Evolutionary conservation across 2,329 filamentous ascomycete genomes (phyloP), one percentile per base, ranked within the genome.

Genomic region (Fusarium compactum): DNA sequence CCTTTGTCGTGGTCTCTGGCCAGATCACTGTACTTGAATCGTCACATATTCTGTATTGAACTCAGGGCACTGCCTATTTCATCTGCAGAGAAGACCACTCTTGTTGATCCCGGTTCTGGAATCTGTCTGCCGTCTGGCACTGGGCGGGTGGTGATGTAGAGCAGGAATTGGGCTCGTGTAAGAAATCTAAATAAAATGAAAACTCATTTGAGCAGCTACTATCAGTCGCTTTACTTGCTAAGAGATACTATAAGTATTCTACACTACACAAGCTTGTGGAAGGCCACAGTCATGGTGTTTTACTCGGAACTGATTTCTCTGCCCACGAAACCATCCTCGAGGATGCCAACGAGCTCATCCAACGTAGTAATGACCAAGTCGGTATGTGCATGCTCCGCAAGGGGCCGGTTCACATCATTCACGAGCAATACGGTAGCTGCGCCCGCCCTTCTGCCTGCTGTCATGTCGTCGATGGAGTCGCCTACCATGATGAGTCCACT

Each of bases 381-480:
- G 0, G 93, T 97, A 78, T 94, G 88, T 69, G 90, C 86, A 77
- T 97, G 92, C 25, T 87, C 84, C 10, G 85, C 88, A 62, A 97
- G 78, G 70, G 91, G 85, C 58, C 79, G 80, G 77, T 97, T 97
- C n/a, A 87, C 90, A n/a, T 93, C 89, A 76, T 97, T 97, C 18
- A 91, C 86, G 46, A 99, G 83, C 77, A 98, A 78, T n/a, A 98
- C 94, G 0, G 96, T 98, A 34, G 94, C 92, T 2, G 95, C 93
- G 2, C 95, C 95, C 0, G 95, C 95, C 55, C 85, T 85, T 64
- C 91, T 87, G 0, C 96, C 95, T 1, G 95, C 94, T 10, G 91
- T 92, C 89, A 98, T 97, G 78, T 99, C 96, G 78, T 98, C 96
- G 58, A 97, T 89, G 18, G 91, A 94, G 77, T 95, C 92, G 6